Conservation (phyloP, 441 rosid species). For the Gossypium schwendimanii region DNA sequence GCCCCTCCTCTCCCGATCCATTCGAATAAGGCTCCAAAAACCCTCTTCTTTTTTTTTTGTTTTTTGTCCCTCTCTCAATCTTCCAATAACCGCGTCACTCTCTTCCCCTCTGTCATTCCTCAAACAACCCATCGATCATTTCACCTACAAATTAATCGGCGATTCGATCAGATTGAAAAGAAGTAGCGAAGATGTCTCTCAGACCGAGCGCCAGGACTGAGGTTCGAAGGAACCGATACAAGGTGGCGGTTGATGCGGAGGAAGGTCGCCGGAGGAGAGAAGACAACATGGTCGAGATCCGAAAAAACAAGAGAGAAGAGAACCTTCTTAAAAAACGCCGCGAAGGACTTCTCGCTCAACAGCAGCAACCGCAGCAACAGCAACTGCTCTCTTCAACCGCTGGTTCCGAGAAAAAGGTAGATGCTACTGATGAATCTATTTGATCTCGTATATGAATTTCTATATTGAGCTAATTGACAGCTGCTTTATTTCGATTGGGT, state of each 20-base stretch:
- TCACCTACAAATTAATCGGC: neutral
- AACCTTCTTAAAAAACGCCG: constrained; percentile 57
- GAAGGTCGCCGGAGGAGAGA: constrained; percentile 61
- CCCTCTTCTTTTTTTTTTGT: neutral
- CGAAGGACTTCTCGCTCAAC: constrained; percentile 34
- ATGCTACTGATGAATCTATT: neutral
- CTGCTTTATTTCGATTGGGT: neutral
- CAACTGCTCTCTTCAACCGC: constrained; percentile 21
- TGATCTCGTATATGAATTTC: neutral
- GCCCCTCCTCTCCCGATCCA: neutral
- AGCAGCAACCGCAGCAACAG: constrained; percentile 2
- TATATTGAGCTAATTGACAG: neutral
- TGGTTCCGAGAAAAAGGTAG: constrained; percentile 43
- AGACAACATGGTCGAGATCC: constrained; percentile 63
- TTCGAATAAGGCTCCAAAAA: constrained; percentile 22
- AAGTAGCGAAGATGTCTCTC: constrained; percentile 35
- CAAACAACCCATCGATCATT: constrained; percentile 13
- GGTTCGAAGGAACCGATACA: constrained; percentile 48
- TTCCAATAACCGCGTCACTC: constrained; percentile 17
- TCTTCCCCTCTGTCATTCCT: constrained; percentile 23
- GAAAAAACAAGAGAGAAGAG: constrained; percentile 54
- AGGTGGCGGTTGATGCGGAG: constrained; percentile 52
- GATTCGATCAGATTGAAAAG: constrained; percentile 12
- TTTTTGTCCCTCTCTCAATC: neutral
- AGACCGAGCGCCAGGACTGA: constrained; percentile 51